Conservation (phyloP, 495 filamentous ascomycete genomes). For the Penicillium pulvis region DNA sequence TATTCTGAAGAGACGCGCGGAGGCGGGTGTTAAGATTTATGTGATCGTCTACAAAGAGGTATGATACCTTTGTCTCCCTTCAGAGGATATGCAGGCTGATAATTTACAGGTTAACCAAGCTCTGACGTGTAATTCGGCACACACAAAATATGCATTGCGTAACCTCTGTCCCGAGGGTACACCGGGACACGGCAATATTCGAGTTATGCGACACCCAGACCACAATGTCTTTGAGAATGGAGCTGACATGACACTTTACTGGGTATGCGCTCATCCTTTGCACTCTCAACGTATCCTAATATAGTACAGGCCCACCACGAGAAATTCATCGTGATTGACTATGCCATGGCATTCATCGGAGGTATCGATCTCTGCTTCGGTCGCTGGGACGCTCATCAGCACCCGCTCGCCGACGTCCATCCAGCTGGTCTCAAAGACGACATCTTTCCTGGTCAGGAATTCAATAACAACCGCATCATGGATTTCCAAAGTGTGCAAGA, state of each 20-base stretch:
- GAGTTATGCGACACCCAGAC: slow-evolving; percentile 88
- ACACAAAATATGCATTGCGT: slow-evolving; percentile 88
- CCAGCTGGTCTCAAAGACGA: slow-evolving; percentile 80
- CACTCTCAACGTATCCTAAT: neutral
- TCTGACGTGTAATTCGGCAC: slow-evolving; percentile 86
- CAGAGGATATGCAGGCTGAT: neutral
- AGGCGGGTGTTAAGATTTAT: slow-evolving; percentile 92
- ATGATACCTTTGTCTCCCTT: neutral
- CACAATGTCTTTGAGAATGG: slow-evolving; percentile 94
- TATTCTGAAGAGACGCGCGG: slow-evolving; percentile 81
- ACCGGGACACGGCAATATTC: slow-evolving; percentile 83
- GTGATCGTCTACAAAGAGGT: slow-evolving; percentile 91
- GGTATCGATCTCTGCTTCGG: slow-evolving; percentile 97
- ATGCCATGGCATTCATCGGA: slow-evolving; percentile 85
- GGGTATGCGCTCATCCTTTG: slow-evolving; percentile 47
- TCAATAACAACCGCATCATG: slow-evolving; percentile 94
- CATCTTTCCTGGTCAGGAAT: slow-evolving; percentile 94
- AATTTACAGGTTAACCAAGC: slow-evolving; percentile 63
- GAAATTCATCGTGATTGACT: slow-evolving; percentile 94
- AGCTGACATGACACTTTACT: slow-evolving; percentile 96
- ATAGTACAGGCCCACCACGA: slow-evolving; percentile 77
- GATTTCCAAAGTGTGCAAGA: slow-evolving; percentile 89
- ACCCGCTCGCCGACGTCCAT: slow-evolving; percentile 84
- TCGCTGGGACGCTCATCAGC: slow-evolving; percentile 85
- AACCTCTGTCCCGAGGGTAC: slow-evolving; percentile 77